A percentile compares a stretch with the other conserved stretches of the same genome.
Conservation (phyloP, 495 filamentous ascomycete species). For the Penicillium canariense region DNA sequence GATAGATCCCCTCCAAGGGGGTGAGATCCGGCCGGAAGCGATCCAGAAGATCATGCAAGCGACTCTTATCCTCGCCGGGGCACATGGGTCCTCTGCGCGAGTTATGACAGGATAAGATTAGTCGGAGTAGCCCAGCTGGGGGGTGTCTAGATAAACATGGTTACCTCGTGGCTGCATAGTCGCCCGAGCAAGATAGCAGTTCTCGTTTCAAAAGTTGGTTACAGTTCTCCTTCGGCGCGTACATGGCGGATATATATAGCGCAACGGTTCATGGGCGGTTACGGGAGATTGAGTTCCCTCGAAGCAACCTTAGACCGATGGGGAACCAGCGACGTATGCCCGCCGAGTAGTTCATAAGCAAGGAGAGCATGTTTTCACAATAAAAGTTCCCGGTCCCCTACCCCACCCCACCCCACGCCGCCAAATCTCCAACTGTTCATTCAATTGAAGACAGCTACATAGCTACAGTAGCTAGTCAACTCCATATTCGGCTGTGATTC, state of each 20-base stretch:
- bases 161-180: neutral
- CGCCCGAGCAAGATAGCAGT: neutral
- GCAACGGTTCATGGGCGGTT: neutral
- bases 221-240: neutral
- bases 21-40: conserved; percentile 32
- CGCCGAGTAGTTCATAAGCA: neutral
- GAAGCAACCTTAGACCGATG: neutral
- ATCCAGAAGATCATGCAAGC: neutral
- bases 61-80: neutral
- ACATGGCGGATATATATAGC: neutral
- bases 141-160: neutral
- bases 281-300: neutral
- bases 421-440: neutral
- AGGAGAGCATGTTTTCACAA: neutral
- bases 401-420: neutral
- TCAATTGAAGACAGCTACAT: no score
- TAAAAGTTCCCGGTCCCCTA: no score
- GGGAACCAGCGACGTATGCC: neutral
- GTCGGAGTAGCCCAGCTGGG: neutral
- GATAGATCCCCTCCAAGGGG: conserved; percentile 45
- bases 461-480: no score
- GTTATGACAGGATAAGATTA: no score
- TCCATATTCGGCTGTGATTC: no score
- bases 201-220: neutral
- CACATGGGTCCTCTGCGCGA: neutral